phyloP scores from a whole-genome alignment of 164 flowering plant species.

The Malania oleifera region DNA sequence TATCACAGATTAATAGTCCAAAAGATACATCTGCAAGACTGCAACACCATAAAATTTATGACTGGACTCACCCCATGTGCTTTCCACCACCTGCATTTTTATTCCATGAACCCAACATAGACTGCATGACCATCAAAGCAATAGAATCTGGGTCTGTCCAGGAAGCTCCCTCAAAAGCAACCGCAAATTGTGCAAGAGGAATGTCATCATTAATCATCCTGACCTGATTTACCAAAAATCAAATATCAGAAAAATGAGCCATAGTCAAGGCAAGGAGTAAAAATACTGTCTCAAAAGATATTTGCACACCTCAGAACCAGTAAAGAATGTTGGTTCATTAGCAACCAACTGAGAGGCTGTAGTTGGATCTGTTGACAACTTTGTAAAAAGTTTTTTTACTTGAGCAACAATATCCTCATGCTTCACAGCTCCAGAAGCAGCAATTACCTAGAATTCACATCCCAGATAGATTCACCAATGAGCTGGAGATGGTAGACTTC shows the following conservation, averaged over 20 bases:
- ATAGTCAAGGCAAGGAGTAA: too few relatives aligned
- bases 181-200: constrained; percentile 93
- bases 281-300: too few relatives aligned
- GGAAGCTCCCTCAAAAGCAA: constrained; percentile 92
- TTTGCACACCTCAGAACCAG: constrained; percentile 89
- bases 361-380: constrained; percentile 70
- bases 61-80: constrained; percentile 74
- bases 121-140: constrained; percentile 95
- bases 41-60: not conserved
- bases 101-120: constrained; percentile 93
- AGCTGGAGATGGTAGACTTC: not conserved
- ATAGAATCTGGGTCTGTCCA: constrained; percentile 99
- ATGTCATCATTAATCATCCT: constrained; percentile 83
- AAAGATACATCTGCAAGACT: not conserved
- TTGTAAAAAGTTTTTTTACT: constrained; percentile 78
- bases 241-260: too few relatives aligned
- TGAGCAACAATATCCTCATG: constrained; percentile 89
- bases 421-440: constrained; percentile 91
- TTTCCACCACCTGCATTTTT: constrained; percentile 81
- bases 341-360: constrained; percentile 76
- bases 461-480: not conserved
- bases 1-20: not conserved
- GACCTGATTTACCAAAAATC: constrained; percentile 43
- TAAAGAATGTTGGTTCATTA: constrained; percentile 72
- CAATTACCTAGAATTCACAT: constrained; percentile 57